These are phyloP conservation scores for Micromonas commoda DNA, from an alignment of 139 green algal genomes.

Conservation along the genomic window DNA sequence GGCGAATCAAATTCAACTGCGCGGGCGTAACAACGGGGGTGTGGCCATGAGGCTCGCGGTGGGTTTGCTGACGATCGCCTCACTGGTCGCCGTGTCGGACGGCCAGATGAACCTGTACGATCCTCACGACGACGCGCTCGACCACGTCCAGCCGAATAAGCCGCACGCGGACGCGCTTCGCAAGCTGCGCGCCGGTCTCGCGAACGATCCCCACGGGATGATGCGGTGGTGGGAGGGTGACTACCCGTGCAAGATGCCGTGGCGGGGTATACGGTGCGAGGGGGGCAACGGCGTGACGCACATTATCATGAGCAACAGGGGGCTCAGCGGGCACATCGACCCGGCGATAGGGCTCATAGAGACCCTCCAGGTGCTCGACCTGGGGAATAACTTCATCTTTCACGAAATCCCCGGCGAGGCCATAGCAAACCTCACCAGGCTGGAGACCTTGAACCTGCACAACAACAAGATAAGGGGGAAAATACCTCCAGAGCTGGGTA, in stretches of 20 bases:
- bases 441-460: not conserved
- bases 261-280: not conserved
- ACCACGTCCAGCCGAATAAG: not conserved
- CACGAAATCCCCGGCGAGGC: no score
- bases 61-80: no score
- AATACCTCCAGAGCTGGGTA: not conserved
- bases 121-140: not conserved
- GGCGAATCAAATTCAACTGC: no score
- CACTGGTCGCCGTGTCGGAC: not conserved
- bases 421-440: no score
- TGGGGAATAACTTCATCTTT: no score
- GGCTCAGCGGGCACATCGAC: not conserved
- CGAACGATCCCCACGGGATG: not conserved
- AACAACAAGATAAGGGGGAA: not conserved
- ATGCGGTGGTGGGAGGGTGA: not conserved
- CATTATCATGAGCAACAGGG: not conserved
- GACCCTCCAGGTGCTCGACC: no score
- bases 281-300: not conserved
- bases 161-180: not conserved
- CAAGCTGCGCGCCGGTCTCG: not conserved
- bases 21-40: no score
- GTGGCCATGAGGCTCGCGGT: no score
- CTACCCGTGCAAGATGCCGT: not conserved
- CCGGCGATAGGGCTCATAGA: not conserved
- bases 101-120: not conserved